phyloP scores from a whole-genome alignment of 441 rosid genomes.

The Gossypium gossypioides region DNA sequence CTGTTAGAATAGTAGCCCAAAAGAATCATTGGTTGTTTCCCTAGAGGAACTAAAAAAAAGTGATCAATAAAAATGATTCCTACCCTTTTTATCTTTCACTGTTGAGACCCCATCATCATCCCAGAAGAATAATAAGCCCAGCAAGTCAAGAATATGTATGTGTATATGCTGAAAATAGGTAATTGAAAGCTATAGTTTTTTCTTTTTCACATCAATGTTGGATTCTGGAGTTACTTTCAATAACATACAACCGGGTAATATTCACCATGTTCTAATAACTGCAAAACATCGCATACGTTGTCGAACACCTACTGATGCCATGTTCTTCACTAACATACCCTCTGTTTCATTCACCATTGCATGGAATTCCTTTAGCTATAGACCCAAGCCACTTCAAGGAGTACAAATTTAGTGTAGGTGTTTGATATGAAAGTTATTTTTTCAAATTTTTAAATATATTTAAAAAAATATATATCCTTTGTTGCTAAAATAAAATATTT shows the following conservation, averaged over 20 bases:
- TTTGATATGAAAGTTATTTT: too few relatives aligned
- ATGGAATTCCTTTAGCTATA: constrained; percentile 18
- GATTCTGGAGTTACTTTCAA: not conserved
- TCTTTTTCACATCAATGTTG: not conserved
- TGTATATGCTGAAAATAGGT: not conserved
- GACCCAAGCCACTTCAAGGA: not conserved
- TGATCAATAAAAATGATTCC: too few relatives aligned
- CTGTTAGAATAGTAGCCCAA: too few relatives aligned
- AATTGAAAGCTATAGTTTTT: not conserved
- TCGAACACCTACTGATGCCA: constrained; percentile 30
- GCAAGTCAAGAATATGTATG: not conserved
- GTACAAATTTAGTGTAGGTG: too few relatives aligned
- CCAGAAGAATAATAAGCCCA: not conserved
- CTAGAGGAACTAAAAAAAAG: too few relatives aligned
- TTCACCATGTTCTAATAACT: constrained; percentile 39
- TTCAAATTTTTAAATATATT: too few relatives aligned
- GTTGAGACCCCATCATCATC: too few relatives aligned
- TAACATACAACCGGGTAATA: constrained; percentile 47
- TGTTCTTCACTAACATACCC: constrained; percentile 39
- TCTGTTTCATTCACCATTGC: constrained; percentile 19
- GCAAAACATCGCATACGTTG: constrained; percentile 34
- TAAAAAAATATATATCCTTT: too few relatives aligned
- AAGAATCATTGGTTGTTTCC: too few relatives aligned
- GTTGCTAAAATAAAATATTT: too few relatives aligned
- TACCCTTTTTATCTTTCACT: too few relatives aligned